Conservation (phyloP, 2,329 filamentous ascomycete genomes). For the Fusarium nelsonii region DNA sequence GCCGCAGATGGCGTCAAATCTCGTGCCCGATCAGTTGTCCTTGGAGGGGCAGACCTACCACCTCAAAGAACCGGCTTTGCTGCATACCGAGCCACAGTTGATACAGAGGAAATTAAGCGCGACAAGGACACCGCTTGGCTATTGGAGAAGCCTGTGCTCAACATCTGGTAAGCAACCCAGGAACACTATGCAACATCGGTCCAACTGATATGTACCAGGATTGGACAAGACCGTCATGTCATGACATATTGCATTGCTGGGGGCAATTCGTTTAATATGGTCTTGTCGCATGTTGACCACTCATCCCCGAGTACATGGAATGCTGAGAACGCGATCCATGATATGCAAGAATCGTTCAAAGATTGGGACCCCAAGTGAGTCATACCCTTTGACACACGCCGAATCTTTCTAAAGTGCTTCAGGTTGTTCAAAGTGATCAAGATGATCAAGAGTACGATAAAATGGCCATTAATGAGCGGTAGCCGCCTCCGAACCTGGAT, state of each 20-base stretch:
- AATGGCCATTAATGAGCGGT: slow-evolving; percentile 1
- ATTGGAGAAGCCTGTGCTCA: background rate
- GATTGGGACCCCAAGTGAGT: slow-evolving; percentile 13
- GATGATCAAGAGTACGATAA: background rate
- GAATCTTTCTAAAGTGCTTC: too few species aligned
- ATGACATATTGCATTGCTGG: slow-evolving; percentile 14
- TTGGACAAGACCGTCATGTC: slow-evolving; percentile 8
- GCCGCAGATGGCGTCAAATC: slow-evolving; percentile 18
- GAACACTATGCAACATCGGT: rapidly evolving
- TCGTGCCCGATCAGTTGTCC: background rate
- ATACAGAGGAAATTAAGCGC: background rate
- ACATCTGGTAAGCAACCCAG: background rate
- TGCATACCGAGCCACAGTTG: background rate
- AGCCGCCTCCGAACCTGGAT: background rate
- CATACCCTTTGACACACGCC: rapidly evolving
- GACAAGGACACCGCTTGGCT: slow-evolving; percentile 4
- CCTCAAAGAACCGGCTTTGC: slow-evolving; percentile 11
- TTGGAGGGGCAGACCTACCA: slow-evolving; percentile 1
- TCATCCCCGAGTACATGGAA: background rate
- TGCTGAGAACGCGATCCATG: background rate
- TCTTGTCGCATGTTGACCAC: slow-evolving; percentile 3
- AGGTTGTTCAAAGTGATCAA: background rate
- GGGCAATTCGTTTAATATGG: slow-evolving; percentile 15
- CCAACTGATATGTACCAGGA: background rate
- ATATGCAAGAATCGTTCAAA: slow-evolving; percentile 4